phyloP scores from a whole-genome alignment of 352 stramenopile species.

The Phytophthora chlamydospora region DNA sequence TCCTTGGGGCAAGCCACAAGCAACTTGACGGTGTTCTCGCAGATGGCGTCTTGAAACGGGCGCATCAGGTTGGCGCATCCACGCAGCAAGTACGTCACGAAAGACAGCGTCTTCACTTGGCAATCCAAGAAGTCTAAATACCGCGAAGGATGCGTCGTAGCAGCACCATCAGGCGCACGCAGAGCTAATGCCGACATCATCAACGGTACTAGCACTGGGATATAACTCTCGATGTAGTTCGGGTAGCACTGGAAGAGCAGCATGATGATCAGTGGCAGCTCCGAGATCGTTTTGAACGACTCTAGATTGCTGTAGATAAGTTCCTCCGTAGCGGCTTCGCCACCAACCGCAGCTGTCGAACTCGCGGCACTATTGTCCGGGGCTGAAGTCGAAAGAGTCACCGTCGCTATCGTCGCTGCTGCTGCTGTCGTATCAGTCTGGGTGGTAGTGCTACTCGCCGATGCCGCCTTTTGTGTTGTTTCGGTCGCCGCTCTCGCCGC shows the following conservation, averaged over 20 bases:
- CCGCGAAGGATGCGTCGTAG: conserved; percentile 61
- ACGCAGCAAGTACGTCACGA: conserved; percentile 97
- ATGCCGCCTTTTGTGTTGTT: conserved; percentile 5
- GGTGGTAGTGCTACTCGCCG: conserved; percentile 1
- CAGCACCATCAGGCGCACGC: conserved; percentile 64
- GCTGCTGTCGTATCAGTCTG: conserved; percentile 10
- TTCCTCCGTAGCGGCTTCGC: conserved; percentile 38
- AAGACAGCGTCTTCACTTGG: conserved; percentile 98
- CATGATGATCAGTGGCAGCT: conserved; percentile 98
- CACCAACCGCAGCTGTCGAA: conserved; percentile 7
- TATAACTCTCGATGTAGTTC: conserved; percentile 96
- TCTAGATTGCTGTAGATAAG: conserved; percentile 84
- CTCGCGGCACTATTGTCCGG: conserved; percentile 19
- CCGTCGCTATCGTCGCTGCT: conserved; percentile 8
- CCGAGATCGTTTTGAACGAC: conserved; percentile 96
- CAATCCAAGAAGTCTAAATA: conserved; percentile 94
- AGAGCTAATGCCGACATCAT: conserved; percentile 97
- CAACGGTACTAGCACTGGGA: conserved; percentile 94
- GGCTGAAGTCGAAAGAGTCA: not conserved
- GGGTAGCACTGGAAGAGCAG: conserved; percentile 98
- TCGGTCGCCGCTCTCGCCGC: not conserved
- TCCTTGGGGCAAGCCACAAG: conserved; percentile 95
- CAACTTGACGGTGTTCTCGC: conserved; percentile 94
- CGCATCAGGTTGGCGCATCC: conserved; percentile 93
- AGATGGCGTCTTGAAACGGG: conserved; percentile 95